Evolutionary conservation across 805 yeast genomes (phyloP).

Genomic region (Kazachstania bromeliacearum): DNA sequence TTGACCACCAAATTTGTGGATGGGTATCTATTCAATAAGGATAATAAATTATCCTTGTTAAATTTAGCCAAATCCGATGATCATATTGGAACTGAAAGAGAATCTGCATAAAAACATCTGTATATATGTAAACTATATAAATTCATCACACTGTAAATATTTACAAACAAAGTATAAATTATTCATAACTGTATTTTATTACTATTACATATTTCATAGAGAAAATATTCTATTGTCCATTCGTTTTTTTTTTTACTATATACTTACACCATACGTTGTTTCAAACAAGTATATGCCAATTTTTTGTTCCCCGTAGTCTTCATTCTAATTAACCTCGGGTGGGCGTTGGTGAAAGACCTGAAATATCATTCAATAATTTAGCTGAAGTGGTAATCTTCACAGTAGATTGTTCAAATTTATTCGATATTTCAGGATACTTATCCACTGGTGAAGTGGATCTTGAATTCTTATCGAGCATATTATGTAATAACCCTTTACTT

Average conservation of each 20-base stretch:
- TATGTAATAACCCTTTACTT: slow-evolving; percentile 2
- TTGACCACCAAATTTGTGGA: slow-evolving; percentile 49
- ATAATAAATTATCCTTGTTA: background rate
- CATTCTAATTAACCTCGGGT: background rate
- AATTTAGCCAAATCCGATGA: too few species aligned
- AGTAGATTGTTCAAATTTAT: background rate
- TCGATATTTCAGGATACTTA: background rate
- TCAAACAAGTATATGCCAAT: too few species aligned
- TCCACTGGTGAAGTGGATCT: background rate
- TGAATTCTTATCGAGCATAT: slow-evolving; percentile 1
- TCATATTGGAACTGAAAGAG: background rate
- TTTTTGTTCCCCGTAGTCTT: background rate
- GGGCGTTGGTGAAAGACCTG: background rate
- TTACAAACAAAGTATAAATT: too few species aligned
- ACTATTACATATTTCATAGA: too few species aligned
- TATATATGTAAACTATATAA: background rate
- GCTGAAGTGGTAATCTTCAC: background rate
- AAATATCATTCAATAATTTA: background rate
- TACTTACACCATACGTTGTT: too few species aligned
- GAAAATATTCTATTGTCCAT: too few species aligned
- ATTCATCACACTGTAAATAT: too few species aligned
- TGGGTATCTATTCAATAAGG: background rate
- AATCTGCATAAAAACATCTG: background rate
- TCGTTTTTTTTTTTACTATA: too few species aligned
- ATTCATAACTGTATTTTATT: too few species aligned